Conservation (phyloP, 164 flowering plant species). For the Paratinospora sagittata region DNA sequence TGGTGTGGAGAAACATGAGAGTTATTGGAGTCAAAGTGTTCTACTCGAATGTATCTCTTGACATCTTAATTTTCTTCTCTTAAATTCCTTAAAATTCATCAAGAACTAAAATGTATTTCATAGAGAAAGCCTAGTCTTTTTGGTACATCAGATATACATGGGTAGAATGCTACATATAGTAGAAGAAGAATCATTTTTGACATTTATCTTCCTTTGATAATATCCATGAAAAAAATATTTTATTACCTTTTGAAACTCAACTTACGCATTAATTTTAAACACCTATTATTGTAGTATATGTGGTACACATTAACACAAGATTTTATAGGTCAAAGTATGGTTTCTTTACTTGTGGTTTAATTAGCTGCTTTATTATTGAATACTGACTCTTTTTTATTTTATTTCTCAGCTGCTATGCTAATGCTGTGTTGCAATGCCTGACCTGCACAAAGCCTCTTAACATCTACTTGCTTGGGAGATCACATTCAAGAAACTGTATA, state of each 20-base stretch:
- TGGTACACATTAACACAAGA: neutral
- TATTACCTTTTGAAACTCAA: neutral
- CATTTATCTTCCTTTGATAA: too few species aligned
- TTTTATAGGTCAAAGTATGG: neutral
- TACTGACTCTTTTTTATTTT: constrained; percentile 6
- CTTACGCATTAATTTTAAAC: neutral
- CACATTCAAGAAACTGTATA: constrained; percentile 71
- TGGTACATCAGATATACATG: neutral
- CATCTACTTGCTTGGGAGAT: constrained; percentile 54
- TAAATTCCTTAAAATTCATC: neutral
- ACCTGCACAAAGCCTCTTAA: constrained; percentile 76
- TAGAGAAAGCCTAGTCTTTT: neutral
- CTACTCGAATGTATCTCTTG: neutral
- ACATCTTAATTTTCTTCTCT: neutral
- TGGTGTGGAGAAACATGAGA: neutral
- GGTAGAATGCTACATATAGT: too few species aligned
- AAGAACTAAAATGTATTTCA: neutral
- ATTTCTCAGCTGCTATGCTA: constrained; percentile 83
- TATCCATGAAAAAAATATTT: neutral
- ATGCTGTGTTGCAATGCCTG: constrained; percentile 85
- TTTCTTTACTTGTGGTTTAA: neutral
- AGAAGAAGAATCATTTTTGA: too few species aligned
- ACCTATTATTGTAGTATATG: neutral
- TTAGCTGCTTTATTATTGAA: neutral
- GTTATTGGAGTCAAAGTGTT: neutral